phyloP scores from a whole-genome alignment of 805 yeast genomes.

The Yarrowia keelungensis region DNA sequence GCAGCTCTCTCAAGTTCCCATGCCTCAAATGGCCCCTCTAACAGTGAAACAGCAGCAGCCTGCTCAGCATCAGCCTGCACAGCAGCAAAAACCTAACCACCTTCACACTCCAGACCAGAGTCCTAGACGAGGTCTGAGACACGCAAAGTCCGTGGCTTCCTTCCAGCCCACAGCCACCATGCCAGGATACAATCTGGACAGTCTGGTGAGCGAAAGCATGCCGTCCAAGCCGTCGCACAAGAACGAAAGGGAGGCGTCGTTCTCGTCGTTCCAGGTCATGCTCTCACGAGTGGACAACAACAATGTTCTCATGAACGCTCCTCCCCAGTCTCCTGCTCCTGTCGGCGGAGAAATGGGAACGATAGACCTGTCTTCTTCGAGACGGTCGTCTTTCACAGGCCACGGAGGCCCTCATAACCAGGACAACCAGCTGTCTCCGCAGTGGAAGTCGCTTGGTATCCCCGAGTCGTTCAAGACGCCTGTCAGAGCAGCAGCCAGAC shows the following conservation, averaged over 20 bases:
- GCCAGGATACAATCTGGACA: conserved; percentile 29
- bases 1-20: conserved; percentile 22
- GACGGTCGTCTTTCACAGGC: conserved; percentile 19
- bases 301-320: conserved; percentile 3
- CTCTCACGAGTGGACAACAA: conserved; percentile 22
- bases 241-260: conserved; percentile 19
- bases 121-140: conserved; percentile 5
- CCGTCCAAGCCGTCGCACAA: conserved; percentile 12
- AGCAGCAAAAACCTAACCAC: conserved; percentile 7
- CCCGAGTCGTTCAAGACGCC: conserved; percentile 34
- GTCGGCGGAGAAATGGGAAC: conserved; percentile 36
- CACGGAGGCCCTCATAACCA: neutral
- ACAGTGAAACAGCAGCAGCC: neutral
- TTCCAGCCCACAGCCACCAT: conserved; percentile 23
- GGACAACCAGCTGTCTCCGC: conserved; percentile 22
- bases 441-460: conserved; percentile 33
- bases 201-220: conserved; percentile 7
- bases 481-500: neutral
- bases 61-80: too few relatives aligned
- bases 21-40: conserved; percentile 25
- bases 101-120: conserved; percentile 6
- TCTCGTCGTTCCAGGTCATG: conserved; percentile 37
- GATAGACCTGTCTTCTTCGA: conserved; percentile 17
- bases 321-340: conserved; percentile 15
- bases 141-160: conserved; percentile 25